Evolutionary conservation across 1,284 basidiomycete genomes (phyloP).

Genomic region (Heterobasidion occidentale): DNA sequence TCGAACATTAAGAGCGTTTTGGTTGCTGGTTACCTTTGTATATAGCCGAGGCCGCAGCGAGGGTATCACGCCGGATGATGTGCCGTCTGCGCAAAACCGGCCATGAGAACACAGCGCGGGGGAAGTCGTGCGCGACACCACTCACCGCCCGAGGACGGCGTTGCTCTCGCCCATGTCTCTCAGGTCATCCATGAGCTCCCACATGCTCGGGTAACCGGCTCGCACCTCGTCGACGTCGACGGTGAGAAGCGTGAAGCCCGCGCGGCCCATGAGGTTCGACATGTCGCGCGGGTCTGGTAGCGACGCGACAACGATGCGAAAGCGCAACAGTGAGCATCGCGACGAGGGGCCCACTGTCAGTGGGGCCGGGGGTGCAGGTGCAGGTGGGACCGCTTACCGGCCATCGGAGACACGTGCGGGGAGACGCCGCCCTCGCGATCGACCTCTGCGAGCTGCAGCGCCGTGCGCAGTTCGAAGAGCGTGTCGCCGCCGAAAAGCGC

Average conservation of each 20-base stretch:
- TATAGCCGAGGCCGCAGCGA: conserved; percentile 87
- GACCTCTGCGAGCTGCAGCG: conserved; percentile 90
- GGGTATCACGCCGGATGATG: conserved; percentile 77
- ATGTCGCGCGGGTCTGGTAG: conserved; percentile 80
- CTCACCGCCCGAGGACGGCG: conserved; percentile 76
- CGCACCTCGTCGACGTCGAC: conserved; percentile 94
- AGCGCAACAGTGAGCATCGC: background rate
- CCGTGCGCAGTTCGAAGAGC: conserved; percentile 85
- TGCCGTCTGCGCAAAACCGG: conserved; percentile 39
- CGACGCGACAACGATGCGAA: background rate
- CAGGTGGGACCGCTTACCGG: conserved; percentile 45
- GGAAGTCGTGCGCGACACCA: background rate
- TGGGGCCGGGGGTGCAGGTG: background rate
- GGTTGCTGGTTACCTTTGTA: conserved; percentile 68
- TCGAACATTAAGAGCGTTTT: background rate
- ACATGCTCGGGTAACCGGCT: conserved; percentile 91
- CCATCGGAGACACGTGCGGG: conserved; percentile 95
- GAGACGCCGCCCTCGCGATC: conserved; percentile 96
- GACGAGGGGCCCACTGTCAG: no score
- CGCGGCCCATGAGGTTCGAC: conserved; percentile 85
- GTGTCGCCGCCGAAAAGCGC: conserved; percentile 96
- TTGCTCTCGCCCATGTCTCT: conserved; percentile 97
- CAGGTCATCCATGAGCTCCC: conserved; percentile 92
- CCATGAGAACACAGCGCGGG: background rate
- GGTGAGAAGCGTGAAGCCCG: conserved; percentile 91